A percentile compares a stretch with the other conserved stretches of the same genome.
Conservation (phyloP, 306 rosid species). For the Begonia loranthoides region DNA sequence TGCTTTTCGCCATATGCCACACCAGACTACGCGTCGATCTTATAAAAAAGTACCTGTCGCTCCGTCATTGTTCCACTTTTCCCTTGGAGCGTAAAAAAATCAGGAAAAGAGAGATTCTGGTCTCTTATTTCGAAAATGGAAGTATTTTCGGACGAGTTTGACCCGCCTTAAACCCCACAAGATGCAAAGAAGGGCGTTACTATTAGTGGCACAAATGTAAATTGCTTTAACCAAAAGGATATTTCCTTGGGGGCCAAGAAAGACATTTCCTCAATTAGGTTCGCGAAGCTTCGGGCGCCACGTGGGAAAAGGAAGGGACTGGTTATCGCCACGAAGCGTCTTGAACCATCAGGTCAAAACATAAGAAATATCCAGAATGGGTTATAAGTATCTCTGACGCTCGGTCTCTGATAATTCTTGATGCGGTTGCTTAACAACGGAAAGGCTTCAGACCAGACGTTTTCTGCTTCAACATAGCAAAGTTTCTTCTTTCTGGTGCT, state of each 20-base stretch:
- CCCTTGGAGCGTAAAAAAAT: too few species aligned
- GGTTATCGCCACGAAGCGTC: slow-evolving; percentile 23
- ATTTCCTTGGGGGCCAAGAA: slow-evolving; percentile 12
- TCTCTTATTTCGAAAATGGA: too few species aligned
- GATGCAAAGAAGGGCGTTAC: too few species aligned
- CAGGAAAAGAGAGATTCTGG: too few species aligned
- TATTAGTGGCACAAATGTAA: slow-evolving; percentile 2
- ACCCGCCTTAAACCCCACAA: too few species aligned
- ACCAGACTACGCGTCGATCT: too few species aligned
- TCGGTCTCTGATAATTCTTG: neutral
- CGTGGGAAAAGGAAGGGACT: slow-evolving; percentile 18
- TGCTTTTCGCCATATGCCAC: too few species aligned
- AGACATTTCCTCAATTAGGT: slow-evolving; percentile 6
- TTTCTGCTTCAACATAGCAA: neutral
- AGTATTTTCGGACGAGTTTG: too few species aligned
- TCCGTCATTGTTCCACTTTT: too few species aligned
- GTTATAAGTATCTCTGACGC: slow-evolving; percentile 34
- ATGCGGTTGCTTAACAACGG: neutral
- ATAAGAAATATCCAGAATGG: slow-evolving; percentile 64
- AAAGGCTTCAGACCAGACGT: neutral
- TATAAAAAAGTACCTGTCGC: too few species aligned
- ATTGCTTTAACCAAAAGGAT: neutral
- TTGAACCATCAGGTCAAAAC: slow-evolving; percentile 25
- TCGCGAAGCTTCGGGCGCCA: slow-evolving; percentile 49
- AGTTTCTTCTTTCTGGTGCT: too few species aligned